Base-by-base conservation (phyloP, 345 rosid species). In the Populus simonii region DNA sequence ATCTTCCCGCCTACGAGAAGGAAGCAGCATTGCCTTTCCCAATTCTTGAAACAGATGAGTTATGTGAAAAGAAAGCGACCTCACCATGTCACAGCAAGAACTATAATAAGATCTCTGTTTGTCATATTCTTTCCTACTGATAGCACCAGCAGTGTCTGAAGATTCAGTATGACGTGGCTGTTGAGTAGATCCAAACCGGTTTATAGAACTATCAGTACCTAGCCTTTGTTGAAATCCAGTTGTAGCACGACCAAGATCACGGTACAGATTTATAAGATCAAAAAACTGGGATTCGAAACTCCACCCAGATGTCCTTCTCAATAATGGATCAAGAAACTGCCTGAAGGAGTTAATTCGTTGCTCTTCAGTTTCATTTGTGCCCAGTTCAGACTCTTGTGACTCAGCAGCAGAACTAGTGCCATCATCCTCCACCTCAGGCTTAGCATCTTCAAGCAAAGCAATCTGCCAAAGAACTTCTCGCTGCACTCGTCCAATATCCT, bases 1-100 rank as follows among this genome's bases (percentile, higher is more conserved):
- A 74, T 95, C 99, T 74, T 93, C 99, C 74, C 99, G 97, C 61
- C 97, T 89, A 73, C 96, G 97, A 78, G 99, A 90, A 77, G 96
- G 98, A 86, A 90, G 92, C 72, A 92, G 79, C 97, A 94, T 93
- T 78, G 89, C 92, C 84, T 95, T 95, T 73, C 99, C 98, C 85
- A 95, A 84, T 91, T 95, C 99, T 75, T 92, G 99, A 88, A 91
- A 95, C 89, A 95, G 79, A 88, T 91, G 93, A 63, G 89, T 87
- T 74, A 95, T 93, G 85, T 95, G 99, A 85, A 91, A 91, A 68
- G 92, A 88, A 72, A 95, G 89, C 65, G 97, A 93, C 82, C 88
- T 89, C 83, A 93, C 88, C 94, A 90, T 88, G 83, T 95, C 99
- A 85, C 98, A 92, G 85, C 99, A 92, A 49, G 99, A 92, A 70